Evolutionary conservation across 1,139 yeast species (phyloP).

Genomic region (Debaryomyces udenii): DNA sequence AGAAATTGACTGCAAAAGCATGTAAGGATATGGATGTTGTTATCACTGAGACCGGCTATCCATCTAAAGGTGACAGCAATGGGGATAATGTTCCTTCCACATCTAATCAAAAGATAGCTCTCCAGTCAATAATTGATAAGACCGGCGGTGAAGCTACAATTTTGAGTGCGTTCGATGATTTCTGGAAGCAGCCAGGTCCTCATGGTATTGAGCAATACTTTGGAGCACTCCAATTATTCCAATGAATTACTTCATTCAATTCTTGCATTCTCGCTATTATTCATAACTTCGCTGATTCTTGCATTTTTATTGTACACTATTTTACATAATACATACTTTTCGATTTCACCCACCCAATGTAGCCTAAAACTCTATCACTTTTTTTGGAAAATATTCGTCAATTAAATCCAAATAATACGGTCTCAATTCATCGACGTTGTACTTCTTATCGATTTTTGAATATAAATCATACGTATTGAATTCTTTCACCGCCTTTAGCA

Average conservation of each 20-base stretch:
- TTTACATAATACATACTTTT: conserved; percentile 12
- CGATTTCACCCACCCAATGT: neutral
- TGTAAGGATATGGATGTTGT: conserved; percentile 55
- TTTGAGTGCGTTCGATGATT: conserved; percentile 75
- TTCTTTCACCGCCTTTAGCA: conserved; percentile 65
- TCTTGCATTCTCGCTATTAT: neutral
- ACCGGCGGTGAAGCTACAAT: conserved; percentile 66
- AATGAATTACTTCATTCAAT: conserved; percentile 14
- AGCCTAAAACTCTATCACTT: conserved; percentile 53
- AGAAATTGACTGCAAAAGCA: conserved; percentile 50
- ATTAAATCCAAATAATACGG: conserved; percentile 64
- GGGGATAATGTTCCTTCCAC: conserved; percentile 74
- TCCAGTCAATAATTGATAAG: conserved; percentile 58
- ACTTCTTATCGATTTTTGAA: conserved; percentile 57
- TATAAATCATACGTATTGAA: conserved; percentile 72
- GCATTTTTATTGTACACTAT: conserved; percentile 12
- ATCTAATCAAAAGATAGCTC: conserved; percentile 72
- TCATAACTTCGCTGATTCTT: neutral
- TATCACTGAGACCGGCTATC: conserved; percentile 89
- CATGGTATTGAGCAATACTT: conserved; percentile 86
- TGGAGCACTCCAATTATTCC: conserved; percentile 60
- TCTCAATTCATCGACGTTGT: conserved; percentile 52
- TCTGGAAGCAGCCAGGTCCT: conserved; percentile 86
- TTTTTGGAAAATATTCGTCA: conserved; percentile 66
- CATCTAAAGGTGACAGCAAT: conserved; percentile 68